Base-by-base conservation (phyloP, 495 filamentous ascomycete genomes). In the Hypoxylon trugodes region DNA sequence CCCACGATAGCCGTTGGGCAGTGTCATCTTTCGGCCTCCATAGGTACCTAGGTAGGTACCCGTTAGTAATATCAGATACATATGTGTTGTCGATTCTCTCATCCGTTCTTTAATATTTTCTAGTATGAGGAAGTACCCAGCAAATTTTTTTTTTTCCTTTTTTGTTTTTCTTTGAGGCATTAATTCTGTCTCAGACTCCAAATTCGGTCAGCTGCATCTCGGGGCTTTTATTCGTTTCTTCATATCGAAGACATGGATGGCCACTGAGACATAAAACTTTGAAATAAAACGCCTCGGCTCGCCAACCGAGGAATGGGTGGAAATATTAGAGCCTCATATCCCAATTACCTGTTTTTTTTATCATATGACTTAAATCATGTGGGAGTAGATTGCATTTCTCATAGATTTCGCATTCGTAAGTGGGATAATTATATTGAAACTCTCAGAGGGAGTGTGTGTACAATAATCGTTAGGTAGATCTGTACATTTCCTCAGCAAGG, bases 231-330 rank as follows among this genome's bases (percentile, higher is more conserved):
- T 45, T 30, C n/a, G 26, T 21, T 25, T 25, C 13, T 19, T 49
- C 15, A 55, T 46, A 5, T 21, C 5, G 51, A 19, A 47, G 35
- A n/a, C 32, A 16, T 25, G 32, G 30, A n/a, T 28, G 33, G 25
- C 38, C 33, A 30, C 28, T 2, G 38, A 43, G 55, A 59, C 38
- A 38, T 9, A 19, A 59, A 18, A 52, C 21, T n/a, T 3, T 40
- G 7, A 55, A 9, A 36, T 61, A 19, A 66, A 40, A 36, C 52
- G 58, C 47, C 35, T 64, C 53, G 60, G 60, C 52, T 58, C 28
- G 16, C 47, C 28, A 47, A 26, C 46, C 60, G 53, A 64, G 16
- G 40, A 25, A 9, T 19, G 15, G 38, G 12, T 16, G 26, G 26
- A 42, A 3, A 33, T 33, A 45, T 25, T 10, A 12, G 47, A 25